Conservation (phyloP, 2,329 filamentous ascomycete genomes). For the Diaporthe destruens region DNA sequence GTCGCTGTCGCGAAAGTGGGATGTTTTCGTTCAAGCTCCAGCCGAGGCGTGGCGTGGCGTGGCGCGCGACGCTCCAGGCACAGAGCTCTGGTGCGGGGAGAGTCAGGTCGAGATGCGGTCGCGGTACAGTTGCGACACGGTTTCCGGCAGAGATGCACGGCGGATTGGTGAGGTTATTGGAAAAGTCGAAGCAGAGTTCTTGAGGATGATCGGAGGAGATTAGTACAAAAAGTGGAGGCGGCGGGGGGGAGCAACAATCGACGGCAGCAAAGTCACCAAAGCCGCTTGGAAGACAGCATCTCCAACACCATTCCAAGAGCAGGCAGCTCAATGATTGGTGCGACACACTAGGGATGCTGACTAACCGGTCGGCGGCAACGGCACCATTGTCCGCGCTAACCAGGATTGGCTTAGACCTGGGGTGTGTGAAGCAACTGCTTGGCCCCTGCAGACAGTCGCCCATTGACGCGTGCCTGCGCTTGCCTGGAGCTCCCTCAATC, state of each 20-base stretch:
- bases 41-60: conserved; percentile 19
- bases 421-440: too few species aligned
- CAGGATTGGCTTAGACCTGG: neutral
- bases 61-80: conserved; percentile 22
- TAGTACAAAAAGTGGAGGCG: conserved; percentile 40
- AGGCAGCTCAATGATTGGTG: conserved; percentile 25
- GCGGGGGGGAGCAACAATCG: conserved; percentile 33
- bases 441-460: conserved; percentile 4
- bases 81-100: neutral
- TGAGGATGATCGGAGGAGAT: conserved; percentile 37
- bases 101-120: conserved; percentile 16
- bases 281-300: conserved; percentile 13
- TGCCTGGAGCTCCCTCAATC: conserved; percentile 59
- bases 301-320: neutral
- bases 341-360: neutral
- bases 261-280: conserved; percentile 15
- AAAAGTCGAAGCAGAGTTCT: conserved; percentile 1
- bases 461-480: conserved; percentile 49
- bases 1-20: conserved; percentile 32
- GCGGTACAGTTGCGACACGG: conserved; percentile 39
- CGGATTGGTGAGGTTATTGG: conserved; percentile 21
- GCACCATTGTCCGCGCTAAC: conserved; percentile 5
- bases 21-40: conserved; percentile 22
- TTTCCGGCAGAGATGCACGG: conserved; percentile 10
- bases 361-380: neutral